These are phyloP conservation scores for Fusarium napiforme DNA, from an alignment of 2,329 filamentous ascomycete genomes.

Conservation along the genomic window DNA sequence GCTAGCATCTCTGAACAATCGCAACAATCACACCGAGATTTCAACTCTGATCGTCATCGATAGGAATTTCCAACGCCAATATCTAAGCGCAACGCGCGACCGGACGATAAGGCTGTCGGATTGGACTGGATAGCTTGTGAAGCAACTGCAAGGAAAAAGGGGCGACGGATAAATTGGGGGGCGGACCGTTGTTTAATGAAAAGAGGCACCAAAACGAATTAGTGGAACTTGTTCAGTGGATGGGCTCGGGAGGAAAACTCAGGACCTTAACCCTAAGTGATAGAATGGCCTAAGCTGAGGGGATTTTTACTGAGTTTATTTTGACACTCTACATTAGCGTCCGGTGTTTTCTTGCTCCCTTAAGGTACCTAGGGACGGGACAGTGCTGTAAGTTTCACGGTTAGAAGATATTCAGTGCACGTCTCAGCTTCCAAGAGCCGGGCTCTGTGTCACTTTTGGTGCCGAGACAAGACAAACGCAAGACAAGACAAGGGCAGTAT, in stretches of 20 bases:
- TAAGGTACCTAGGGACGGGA: neutral
- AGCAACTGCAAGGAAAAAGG: slow-evolving; percentile 14
- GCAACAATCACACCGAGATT: slow-evolving; percentile 23
- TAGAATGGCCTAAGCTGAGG: too few species aligned
- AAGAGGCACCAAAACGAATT: slow-evolving; percentile 13
- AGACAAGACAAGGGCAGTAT: slow-evolving; percentile 12
- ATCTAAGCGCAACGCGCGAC: neutral
- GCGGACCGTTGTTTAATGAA: slow-evolving; percentile 30
- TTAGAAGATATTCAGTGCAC: neutral
- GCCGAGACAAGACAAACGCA: slow-evolving; percentile 13
- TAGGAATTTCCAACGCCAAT: neutral
- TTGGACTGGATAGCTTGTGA: neutral
- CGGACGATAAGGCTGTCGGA: neutral
- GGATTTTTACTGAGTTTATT: too few species aligned
- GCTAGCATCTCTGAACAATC: neutral
- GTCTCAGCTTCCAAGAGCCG: neutral
- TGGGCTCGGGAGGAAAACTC: too few species aligned
- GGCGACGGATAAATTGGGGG: slow-evolving; percentile 22
- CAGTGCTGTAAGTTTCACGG: neutral
- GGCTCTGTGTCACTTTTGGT: neutral
- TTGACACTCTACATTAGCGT: too few species aligned
- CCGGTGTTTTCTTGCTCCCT: too few species aligned
- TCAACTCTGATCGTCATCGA: neutral
- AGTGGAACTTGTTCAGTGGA: slow-evolving; percentile 1
- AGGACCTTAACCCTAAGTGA: too few species aligned